Percentiles rank a stretch among this genome's conserved stretches.
These are phyloP conservation scores for Ailanthus altissimus DNA, from an alignment of 345 rosid genomes.

Conservation along the genomic window DNA sequence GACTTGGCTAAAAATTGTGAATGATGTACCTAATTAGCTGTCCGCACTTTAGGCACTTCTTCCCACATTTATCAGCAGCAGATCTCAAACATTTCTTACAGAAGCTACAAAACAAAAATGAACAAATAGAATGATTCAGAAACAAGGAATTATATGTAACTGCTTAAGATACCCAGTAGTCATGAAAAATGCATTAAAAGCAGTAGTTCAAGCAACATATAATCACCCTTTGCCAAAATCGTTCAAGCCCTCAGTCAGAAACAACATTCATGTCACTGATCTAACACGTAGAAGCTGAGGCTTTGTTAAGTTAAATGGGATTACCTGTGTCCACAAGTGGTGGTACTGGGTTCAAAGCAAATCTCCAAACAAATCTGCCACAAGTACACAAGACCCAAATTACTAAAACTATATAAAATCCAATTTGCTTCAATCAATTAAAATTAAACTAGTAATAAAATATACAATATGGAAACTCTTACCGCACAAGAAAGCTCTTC, in stretches of 20 bases:
- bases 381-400: constrained; percentile 6
- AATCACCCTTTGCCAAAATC: background rate
- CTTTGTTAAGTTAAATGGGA: background rate
- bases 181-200: background rate
- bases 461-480: constrained; percentile 31
- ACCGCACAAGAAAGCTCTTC: constrained; percentile 97
- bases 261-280: background rate
- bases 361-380: constrained; percentile 89
- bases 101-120: constrained; percentile 56
- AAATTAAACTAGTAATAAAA: background rate
- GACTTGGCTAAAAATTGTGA: background rate
- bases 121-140: background rate
- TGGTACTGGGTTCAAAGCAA: constrained; percentile 94
- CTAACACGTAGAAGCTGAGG: background rate
- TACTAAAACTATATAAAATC: background rate
- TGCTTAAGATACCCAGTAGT: background rate
- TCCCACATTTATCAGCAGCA: constrained; percentile 92
- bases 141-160: background rate
- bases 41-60: constrained; percentile 89
- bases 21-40: constrained; percentile 68
- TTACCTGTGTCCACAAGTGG: constrained; percentile 95
- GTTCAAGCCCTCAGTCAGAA: background rate
- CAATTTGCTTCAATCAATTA: constrained; percentile 3
- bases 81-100: constrained; percentile 84
- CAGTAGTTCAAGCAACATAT: background rate